These are phyloP conservation scores for Poa annua DNA, from an alignment of 176 grass and related monocot genomes.

Conservation along the genomic window DNA sequence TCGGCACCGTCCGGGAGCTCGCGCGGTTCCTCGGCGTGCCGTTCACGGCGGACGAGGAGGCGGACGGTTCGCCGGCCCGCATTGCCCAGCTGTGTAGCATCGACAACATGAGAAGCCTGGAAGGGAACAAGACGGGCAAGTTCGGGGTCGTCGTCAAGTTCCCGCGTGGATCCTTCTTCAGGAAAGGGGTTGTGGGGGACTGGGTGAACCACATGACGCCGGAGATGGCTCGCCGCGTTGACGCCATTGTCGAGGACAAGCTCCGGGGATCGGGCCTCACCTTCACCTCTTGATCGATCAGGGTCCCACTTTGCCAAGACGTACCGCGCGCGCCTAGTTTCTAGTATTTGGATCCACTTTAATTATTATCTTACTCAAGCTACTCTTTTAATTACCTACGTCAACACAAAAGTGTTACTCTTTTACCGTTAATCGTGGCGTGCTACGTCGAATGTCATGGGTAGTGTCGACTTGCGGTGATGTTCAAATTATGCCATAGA, in stretches of 20 bases:
- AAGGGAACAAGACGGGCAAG: background rate
- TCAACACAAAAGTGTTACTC: too few relatives aligned
- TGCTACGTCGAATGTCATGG: too few relatives aligned
- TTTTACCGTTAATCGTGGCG: too few relatives aligned
- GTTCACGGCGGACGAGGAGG: constrained; percentile 6
- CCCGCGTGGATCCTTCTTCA: background rate
- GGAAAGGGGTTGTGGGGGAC: constrained; percentile 31
- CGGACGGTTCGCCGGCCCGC: background rate
- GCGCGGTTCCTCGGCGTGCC: constrained; percentile 29
- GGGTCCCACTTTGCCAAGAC: too few relatives aligned
- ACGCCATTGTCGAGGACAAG: constrained; percentile 22
- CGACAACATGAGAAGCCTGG: background rate
- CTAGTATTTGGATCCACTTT: too few relatives aligned
- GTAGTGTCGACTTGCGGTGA: too few relatives aligned
- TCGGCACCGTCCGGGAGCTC: background rate
- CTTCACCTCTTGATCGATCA: background rate
- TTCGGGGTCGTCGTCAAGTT: background rate
- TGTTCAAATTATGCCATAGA: too few relatives aligned
- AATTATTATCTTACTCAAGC: too few relatives aligned
- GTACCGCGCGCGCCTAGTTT: too few relatives aligned
- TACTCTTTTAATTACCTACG: too few relatives aligned
- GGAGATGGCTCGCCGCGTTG: constrained; percentile 30
- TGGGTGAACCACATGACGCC: constrained; percentile 30
- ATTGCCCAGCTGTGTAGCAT: constrained; percentile 33
- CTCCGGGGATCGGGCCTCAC: constrained; percentile 31